Conservation (phyloP, 1,284 basidiomycete genomes). For the Ustilago cynodontis region DNA sequence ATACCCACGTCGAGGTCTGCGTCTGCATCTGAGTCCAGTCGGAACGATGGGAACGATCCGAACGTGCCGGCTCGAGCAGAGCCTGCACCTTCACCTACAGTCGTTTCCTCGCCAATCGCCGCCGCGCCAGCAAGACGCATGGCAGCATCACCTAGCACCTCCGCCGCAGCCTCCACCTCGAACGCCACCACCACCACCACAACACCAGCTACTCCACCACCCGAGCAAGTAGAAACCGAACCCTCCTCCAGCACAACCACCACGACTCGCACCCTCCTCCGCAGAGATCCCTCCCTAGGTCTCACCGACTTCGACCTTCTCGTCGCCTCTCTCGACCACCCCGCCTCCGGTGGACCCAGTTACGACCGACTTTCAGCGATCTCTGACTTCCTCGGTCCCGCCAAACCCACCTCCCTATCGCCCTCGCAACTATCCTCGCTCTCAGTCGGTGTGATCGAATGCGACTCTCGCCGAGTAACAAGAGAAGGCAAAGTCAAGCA, state of each 20-base stretch:
- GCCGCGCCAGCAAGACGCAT: neutral
- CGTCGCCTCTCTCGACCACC: conserved; percentile 59
- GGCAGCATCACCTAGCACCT: neutral
- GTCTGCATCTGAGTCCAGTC: too few relatives aligned
- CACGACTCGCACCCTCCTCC: neutral
- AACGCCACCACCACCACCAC: neutral
- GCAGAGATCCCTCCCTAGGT: conserved; percentile 29
- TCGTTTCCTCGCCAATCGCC: neutral
- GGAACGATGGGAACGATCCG: neutral
- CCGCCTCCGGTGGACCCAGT: neutral
- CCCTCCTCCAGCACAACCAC: neutral
- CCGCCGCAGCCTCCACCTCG: neutral
- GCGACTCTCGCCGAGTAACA: conserved; percentile 77
- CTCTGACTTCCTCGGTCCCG: conserved; percentile 77
- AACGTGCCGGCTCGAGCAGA: neutral
- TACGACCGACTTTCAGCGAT: conserved; percentile 74
- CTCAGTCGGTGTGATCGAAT: conserved; percentile 76
- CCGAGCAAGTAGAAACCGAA: neutral
- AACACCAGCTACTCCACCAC: neutral
- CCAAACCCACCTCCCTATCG: conserved; percentile 69
- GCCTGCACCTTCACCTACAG: neutral
- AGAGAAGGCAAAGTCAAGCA: conserved; percentile 81
- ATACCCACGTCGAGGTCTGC: neutral
- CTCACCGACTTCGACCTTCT: conserved; percentile 67
- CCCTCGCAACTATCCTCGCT: conserved; percentile 70